These are phyloP conservation scores for Malus hybrid DNA, from an alignment of 331 rosid species.

Conservation along the genomic window DNA sequence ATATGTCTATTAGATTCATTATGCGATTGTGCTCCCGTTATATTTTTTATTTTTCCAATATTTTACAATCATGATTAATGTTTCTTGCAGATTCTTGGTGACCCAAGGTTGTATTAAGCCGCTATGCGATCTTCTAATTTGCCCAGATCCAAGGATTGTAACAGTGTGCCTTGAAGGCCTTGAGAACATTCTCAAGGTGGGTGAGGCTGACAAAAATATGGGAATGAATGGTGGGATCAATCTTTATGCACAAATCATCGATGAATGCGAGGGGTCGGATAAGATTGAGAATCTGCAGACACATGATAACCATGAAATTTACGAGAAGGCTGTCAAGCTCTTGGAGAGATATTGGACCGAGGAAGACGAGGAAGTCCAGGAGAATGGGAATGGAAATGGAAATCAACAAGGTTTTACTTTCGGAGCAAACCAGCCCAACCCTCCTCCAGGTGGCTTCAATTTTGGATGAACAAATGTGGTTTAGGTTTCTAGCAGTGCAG, in stretches of 20 bases:
- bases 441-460: constrained; percentile 52
- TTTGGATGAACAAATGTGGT: constrained; percentile 23
- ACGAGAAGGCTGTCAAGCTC: constrained; percentile 64
- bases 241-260: constrained; percentile 38
- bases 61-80: neutral
- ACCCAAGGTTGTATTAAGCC: constrained; percentile 56
- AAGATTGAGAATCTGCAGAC: constrained; percentile 54
- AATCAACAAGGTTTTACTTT: constrained; percentile 38
- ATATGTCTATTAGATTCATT: neutral
- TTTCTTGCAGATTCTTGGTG: constrained; percentile 37
- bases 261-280: constrained; percentile 50
- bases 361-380: constrained; percentile 51
- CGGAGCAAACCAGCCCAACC: constrained; percentile 39
- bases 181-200: constrained; percentile 60
- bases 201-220: constrained; percentile 63
- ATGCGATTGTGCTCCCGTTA: neutral
- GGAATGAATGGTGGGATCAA: constrained; percentile 43
- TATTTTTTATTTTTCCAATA: neutral
- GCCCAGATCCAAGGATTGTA: constrained; percentile 57
- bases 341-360: constrained; percentile 67
- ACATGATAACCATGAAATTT: constrained; percentile 60
- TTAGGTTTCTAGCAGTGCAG: constrained; percentile 15
- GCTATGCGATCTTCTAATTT: constrained; percentile 46
- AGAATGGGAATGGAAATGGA: constrained; percentile 35
- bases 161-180: constrained; percentile 64